phyloP scores from a whole-genome alignment of 495 filamentous ascomycete genomes.

The Pseudoneurospora amorphoporcata region DNA sequence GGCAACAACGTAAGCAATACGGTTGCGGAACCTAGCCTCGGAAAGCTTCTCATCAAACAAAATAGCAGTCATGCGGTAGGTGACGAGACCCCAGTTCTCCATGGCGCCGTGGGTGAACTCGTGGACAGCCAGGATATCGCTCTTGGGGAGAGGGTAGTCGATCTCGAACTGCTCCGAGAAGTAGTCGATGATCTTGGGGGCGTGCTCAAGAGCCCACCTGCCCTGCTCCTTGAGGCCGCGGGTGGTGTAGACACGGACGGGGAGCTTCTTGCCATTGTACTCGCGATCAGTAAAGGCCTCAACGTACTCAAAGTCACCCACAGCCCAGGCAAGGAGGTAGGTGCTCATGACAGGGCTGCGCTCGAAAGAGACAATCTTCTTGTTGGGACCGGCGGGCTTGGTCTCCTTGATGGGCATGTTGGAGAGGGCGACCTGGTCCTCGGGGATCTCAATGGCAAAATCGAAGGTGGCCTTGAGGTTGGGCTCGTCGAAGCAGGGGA shows the following conservation, averaged over 20 bases:
- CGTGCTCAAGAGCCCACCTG: slow-evolving; percentile 73
- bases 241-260: slow-evolving; percentile 94
- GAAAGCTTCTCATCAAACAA: slow-evolving; percentile 87
- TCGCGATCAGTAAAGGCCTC: slow-evolving; percentile 78
- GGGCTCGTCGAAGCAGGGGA: slow-evolving; percentile 97
- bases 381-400: slow-evolving; percentile 47
- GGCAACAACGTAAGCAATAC: slow-evolving; percentile 88
- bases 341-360: slow-evolving; percentile 90
- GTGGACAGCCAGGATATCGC: slow-evolving; percentile 89
- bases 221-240: slow-evolving; percentile 82
- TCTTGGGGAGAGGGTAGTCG: slow-evolving; percentile 92
- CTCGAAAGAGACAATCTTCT: slow-evolving; percentile 77
- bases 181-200: slow-evolving; percentile 81
- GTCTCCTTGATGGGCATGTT: slow-evolving; percentile 82
- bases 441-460: slow-evolving; percentile 81
- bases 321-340: slow-evolving; percentile 92
- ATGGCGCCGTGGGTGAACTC: slow-evolving; percentile 64
- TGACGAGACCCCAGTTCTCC: slow-evolving; percentile 92
- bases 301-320: slow-evolving; percentile 94
- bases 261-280: slow-evolving; percentile 80
- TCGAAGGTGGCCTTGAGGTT: slow-evolving; percentile 95
- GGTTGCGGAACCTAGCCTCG: slow-evolving; percentile 76
- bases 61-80: slow-evolving; percentile 87
- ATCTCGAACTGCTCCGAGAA: slow-evolving; percentile 92
- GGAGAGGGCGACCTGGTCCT: slow-evolving; percentile 75